phyloP scores from a whole-genome alignment of 208 protist genomes.

The Leishmania martiniquensis region DNA sequence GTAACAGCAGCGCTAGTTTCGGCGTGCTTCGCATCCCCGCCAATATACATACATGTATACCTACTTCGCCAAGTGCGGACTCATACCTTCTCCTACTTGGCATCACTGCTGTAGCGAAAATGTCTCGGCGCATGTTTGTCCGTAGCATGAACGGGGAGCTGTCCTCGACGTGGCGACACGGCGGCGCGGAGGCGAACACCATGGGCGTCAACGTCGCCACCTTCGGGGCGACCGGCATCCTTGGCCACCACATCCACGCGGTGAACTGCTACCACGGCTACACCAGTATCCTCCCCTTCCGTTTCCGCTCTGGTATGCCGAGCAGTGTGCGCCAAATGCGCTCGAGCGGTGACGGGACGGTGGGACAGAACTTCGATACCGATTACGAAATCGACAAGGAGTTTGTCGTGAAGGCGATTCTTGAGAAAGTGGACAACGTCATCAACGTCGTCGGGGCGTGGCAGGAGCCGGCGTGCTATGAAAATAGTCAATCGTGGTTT shows the following conservation, averaged over 20 bases:
- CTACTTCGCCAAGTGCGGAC: background rate
- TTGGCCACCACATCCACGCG: constrained; percentile 77
- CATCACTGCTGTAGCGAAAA: constrained; percentile 15
- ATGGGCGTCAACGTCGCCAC: constrained; percentile 88
- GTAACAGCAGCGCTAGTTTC: background rate
- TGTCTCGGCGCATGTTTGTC: constrained; percentile 88
- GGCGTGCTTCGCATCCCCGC: background rate
- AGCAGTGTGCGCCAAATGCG: constrained; percentile 80
- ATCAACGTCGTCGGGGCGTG: constrained; percentile 84
- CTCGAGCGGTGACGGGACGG: constrained; percentile 79
- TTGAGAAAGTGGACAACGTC: constrained; percentile 86
- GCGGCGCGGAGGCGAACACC: constrained; percentile 74
- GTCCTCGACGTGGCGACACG: constrained; percentile 81
- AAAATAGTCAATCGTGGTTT: constrained; percentile 92
- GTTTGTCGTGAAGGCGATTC: constrained; percentile 90
- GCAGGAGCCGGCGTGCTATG: constrained; percentile 88
- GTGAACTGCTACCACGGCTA: constrained; percentile 83
- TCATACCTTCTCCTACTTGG: background rate
- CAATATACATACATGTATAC: background rate
- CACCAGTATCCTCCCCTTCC: constrained; percentile 87
- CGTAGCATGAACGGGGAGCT: constrained; percentile 90
- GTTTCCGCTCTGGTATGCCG: constrained; percentile 80
- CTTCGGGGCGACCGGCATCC: constrained; percentile 86
- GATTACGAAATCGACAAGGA: constrained; percentile 93
- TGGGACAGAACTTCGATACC: constrained; percentile 89